Base-by-base conservation (phyloP, 257 asterid genomes). In the Handroanthus guayacan region DNA sequence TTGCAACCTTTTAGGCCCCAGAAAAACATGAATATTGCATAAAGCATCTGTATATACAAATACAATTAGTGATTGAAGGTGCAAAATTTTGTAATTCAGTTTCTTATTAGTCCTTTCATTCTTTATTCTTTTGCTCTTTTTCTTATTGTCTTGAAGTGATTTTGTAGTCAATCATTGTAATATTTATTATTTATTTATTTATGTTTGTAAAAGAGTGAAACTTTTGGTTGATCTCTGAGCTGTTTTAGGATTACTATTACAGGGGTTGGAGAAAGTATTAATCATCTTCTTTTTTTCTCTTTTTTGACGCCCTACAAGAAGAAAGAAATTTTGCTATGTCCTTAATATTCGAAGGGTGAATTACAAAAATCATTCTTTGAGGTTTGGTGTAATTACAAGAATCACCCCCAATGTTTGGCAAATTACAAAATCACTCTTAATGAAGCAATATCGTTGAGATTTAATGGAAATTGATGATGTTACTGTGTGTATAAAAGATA, bases 141-240 rank as follows among this genome's bases (percentile, higher is more conserved):
- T 36, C 34, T 41, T 1, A 6, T 25, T 48, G 10, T 20, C 6
- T 13, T 71, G 12, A 16, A 34, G 51, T 13, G 77, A 67, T 64
- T 78, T 75, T 74, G 75, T 66, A 64, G 81, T n/a, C n/a, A 52
- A 11, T 6, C 47, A 11, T 17, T 55, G 74, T 75, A 64, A 64
- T 65, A 67, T 71, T n/a, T n/a, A n/a, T n/a, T n/a, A n/a, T n/a
- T n/a, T n/a, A n/a, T n/a, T n/a, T n/a, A n/a, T n/a, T n/a, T n/a
- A n/a, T 72, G 51, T 63, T 6, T 43, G 55, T 50, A 66, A 31
- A 71, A 48, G 41, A 63, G 52, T 38, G 72, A 51, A 66, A 43
- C n/a, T 37, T 44, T 13, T 72, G 58, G 54, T 18, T 69, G 73
- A 47, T 75, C 37, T 64, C 7, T 47, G 37, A 39, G 54, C 12